These are phyloP conservation scores for Sporormia fimetaria DNA, from an alignment of 495 filamentous ascomycete genomes.

Conservation along the genomic window DNA sequence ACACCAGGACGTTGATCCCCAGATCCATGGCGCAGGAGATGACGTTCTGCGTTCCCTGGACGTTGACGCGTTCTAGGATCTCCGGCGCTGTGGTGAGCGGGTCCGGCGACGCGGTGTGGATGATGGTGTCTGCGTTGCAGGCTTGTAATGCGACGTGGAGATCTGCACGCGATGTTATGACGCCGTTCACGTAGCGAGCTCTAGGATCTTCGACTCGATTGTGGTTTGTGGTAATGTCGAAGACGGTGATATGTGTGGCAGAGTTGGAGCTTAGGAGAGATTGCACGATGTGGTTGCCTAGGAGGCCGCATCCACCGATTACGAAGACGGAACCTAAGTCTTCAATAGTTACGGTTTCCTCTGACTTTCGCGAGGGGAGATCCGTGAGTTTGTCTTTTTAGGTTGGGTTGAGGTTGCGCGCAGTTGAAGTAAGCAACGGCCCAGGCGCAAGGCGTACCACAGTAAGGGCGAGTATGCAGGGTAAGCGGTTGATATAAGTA, in stretches of 20 bases:
- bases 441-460: no score
- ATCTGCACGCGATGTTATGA: neutral
- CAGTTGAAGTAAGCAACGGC: no score
- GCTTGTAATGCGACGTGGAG: neutral
- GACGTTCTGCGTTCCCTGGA: constrained; percentile 3
- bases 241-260: constrained; percentile 1
- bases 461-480: no score
- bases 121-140: constrained; percentile 1
- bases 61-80: constrained; percentile 1
- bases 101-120: constrained; percentile 8
- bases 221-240: constrained; percentile 1
- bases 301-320: constrained; percentile 9
- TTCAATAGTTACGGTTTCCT: no score
- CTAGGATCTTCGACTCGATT: constrained; percentile 1
- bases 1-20: constrained; percentile 4
- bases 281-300: constrained; percentile 7
- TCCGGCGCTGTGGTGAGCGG: neutral
- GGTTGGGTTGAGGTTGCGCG: no score
- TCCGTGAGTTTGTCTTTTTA: no score
- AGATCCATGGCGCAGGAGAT: constrained; percentile 1
- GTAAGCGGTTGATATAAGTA: no score
- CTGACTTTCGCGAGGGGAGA: no score
- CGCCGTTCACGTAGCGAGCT: constrained; percentile 3
- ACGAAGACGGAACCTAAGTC: constrained; percentile 1
- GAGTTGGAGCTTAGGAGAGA: constrained; percentile 3